These are phyloP conservation scores for Ustilago curta DNA, from an alignment of 1,284 basidiomycete genomes.

Conservation along the genomic window DNA sequence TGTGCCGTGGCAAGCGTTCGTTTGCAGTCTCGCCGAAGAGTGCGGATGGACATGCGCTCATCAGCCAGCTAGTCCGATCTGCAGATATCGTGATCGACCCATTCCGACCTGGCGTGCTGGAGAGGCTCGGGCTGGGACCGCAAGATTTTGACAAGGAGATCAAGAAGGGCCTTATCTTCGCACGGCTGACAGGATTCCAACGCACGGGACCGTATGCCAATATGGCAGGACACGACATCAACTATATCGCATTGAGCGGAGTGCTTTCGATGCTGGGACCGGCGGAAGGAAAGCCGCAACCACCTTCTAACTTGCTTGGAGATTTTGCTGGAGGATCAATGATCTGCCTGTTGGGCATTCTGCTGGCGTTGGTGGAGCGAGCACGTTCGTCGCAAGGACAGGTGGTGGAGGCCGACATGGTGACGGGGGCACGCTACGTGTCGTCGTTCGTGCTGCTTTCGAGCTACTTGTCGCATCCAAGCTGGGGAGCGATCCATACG, in stretches of 20 bases:
- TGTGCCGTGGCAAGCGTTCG: conserved; percentile 80
- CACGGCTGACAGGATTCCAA: conserved; percentile 69
- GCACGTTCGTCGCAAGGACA: conserved; percentile 76
- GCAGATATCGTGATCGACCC: conserved; percentile 86
- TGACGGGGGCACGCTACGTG: conserved; percentile 82
- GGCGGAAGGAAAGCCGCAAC: conserved; percentile 75
- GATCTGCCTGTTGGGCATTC: conserved; percentile 79
- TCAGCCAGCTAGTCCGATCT: conserved; percentile 75
- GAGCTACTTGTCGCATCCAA: conserved; percentile 68
- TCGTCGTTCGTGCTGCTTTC: conserved; percentile 78
- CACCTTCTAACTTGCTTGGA: conserved; percentile 81
- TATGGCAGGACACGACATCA: conserved; percentile 78
- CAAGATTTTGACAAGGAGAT: conserved; percentile 76
- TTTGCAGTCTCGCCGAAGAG: conserved; percentile 78
- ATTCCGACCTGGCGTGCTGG: conserved; percentile 84
- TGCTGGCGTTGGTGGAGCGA: conserved; percentile 80
- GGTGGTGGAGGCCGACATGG: conserved; percentile 83
- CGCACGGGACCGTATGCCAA: conserved; percentile 62
- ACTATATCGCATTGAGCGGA: conserved; percentile 85
- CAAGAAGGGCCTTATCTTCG: conserved; percentile 65
- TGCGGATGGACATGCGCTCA: conserved; percentile 74
- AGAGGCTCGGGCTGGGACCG: conserved; percentile 81
- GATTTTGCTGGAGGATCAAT: conserved; percentile 86
- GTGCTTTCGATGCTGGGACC: conserved; percentile 73
- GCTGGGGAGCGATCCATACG: conserved; percentile 73